Evolutionary conservation across 2,329 filamentous ascomycete genomes (phyloP).

Genomic region (Diaporthe sp.): DNA sequence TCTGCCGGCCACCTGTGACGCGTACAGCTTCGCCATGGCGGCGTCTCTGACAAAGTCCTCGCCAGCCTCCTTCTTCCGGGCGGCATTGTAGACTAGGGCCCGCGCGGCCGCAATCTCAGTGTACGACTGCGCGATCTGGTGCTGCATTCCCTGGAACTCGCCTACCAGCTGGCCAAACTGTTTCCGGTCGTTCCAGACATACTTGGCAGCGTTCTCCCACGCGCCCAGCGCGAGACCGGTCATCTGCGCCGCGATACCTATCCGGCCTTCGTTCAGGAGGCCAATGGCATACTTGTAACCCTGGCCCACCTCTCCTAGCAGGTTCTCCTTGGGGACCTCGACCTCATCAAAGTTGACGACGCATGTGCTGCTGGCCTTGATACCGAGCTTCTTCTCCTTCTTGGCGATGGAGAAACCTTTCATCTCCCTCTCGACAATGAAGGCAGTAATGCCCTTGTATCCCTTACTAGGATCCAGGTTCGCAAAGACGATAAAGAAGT

Average conservation of each 20-base stretch:
- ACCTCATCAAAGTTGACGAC: conserved; percentile 98
- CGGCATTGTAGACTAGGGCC: conserved; percentile 94
- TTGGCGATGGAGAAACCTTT: conserved; percentile 95
- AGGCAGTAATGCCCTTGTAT: conserved; percentile 97
- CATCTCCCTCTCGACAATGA: conserved; percentile 90
- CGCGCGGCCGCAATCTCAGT: conserved; percentile 93
- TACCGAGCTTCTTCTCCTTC: conserved; percentile 99
- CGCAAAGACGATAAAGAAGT: conserved; percentile 97
- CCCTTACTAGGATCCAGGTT: conserved; percentile 93
- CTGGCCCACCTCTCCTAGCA: conserved; percentile 88
- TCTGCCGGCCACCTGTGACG: conserved; percentile 90
- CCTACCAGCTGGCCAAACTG: conserved; percentile 95
- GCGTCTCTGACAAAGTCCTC: conserved; percentile 96
- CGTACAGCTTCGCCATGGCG: conserved; percentile 97
- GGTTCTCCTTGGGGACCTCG: conserved; percentile 86
- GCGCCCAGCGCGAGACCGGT: conserved; percentile 94
- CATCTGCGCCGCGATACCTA: conserved; percentile 99
- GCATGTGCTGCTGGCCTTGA: conserved; percentile 94
- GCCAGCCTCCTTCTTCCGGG: conserved; percentile 97
- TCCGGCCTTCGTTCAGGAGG: conserved; percentile 94
- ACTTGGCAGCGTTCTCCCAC: conserved; percentile 94
- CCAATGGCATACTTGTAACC: conserved; percentile 99
- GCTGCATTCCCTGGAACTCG: conserved; percentile 99
- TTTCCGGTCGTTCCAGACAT: conserved; percentile 98
- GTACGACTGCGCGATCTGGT: conserved; percentile 96